phyloP scores from a whole-genome alignment of 805 yeast genomes.

The Metschnikowia corniflorae region DNA sequence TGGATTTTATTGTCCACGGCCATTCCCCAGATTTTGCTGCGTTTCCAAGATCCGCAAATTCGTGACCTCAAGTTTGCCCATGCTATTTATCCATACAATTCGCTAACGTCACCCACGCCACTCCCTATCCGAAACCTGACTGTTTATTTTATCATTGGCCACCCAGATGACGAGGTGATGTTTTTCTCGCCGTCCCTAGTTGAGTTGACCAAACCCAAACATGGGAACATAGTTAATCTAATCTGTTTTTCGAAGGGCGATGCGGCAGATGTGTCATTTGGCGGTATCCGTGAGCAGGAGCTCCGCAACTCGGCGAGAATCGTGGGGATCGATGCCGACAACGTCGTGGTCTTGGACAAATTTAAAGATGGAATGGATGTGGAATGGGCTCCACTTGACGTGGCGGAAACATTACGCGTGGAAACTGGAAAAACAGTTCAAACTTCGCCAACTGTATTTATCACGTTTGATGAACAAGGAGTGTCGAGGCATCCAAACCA shows the following conservation, averaged over 20 bases:
- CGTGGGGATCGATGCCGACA: slow-evolving; percentile 44
- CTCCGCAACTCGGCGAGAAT: slow-evolving; percentile 50
- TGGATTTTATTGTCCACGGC: slow-evolving; percentile 41
- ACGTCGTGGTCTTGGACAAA: slow-evolving; percentile 45
- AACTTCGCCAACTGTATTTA: slow-evolving; percentile 33
- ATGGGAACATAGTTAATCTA: slow-evolving; percentile 51
- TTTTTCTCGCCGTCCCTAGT: slow-evolving; percentile 81
- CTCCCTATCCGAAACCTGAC: slow-evolving; percentile 30
- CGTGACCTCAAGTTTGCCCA: slow-evolving; percentile 23
- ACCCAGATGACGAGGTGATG: slow-evolving; percentile 99
- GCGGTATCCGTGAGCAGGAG: slow-evolving; percentile 59
- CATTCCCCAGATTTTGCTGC: slow-evolving; percentile 35
- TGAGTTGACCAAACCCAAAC: slow-evolving; percentile 44
- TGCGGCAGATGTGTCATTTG: slow-evolving; percentile 60
- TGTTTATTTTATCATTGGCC: slow-evolving; percentile 69
- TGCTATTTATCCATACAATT: slow-evolving; percentile 32
- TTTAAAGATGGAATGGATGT: slow-evolving; percentile 63
- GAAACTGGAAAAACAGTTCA: slow-evolving; percentile 19
- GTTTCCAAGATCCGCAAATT: slow-evolving; percentile 28
- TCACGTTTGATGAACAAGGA: slow-evolving; percentile 82
- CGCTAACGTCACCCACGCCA: slow-evolving; percentile 34
- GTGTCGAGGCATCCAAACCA: slow-evolving; percentile 91
- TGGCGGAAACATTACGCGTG: slow-evolving; percentile 36
- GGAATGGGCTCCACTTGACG: slow-evolving; percentile 54
- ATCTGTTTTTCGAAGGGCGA: slow-evolving; percentile 78